Conservation (phyloP, 108 stramenopile species). For the Parietichytrium sp. region DNA sequence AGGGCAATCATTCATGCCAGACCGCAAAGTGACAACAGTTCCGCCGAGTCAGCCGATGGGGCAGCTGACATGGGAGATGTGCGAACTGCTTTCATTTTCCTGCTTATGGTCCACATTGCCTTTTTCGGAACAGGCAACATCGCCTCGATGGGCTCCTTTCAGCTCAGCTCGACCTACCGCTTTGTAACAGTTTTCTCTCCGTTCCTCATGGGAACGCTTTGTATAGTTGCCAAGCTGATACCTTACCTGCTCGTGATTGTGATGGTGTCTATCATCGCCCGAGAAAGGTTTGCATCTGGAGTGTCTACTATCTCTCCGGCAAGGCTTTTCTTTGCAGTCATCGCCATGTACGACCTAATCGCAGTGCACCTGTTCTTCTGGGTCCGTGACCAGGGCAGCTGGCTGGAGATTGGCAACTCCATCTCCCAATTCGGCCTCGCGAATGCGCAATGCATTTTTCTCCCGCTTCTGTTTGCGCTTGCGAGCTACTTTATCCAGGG, state of each 20-base stretch:
- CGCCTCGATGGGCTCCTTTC: slow-evolving; percentile 30
- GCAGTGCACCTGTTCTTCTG: slow-evolving; percentile 30
- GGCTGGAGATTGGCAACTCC: slow-evolving; percentile 37
- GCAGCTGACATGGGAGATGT: not conserved
- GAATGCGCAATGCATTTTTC: not conserved
- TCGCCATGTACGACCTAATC: slow-evolving; percentile 4
- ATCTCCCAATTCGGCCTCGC: slow-evolving; percentile 26
- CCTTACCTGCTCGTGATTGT: not conserved
- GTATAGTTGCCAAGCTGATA: not conserved
- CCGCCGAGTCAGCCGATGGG: too few relatives aligned
- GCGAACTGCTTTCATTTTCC: slow-evolving; percentile 34
- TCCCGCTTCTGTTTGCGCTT: slow-evolving; percentile 5
- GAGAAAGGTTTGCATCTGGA: not conserved
- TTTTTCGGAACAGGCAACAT: slow-evolving; percentile 37
- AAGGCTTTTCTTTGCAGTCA: slow-evolving; percentile 1
- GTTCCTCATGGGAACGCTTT: slow-evolving; percentile 8
- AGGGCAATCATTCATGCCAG: not conserved
- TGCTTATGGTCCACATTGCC: slow-evolving; percentile 31
- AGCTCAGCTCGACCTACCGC: not conserved
- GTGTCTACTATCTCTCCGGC: not conserved
- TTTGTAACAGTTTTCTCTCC: slow-evolving; percentile 19
- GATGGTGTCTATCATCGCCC: not conserved
- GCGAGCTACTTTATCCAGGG: not conserved
- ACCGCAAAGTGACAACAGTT: too few relatives aligned
- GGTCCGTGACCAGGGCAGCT: slow-evolving; percentile 24